Conservation (phyloP, 2,329 filamentous ascomycete genomes). For the Neonectria ditissima region DNA sequence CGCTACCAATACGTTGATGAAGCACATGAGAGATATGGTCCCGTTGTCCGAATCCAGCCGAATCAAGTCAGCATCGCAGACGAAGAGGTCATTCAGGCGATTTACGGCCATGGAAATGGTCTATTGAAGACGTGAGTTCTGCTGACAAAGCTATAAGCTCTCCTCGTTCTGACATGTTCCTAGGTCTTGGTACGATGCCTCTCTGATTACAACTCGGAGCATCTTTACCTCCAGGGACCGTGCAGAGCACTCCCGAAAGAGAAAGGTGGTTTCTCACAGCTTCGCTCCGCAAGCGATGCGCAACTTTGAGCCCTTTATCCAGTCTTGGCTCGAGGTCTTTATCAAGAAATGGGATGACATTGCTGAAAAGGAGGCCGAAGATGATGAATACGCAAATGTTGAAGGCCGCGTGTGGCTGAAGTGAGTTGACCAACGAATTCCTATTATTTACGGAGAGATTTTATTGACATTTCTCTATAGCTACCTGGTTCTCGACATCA, state of each 20-base stretch:
- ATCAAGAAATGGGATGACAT: conserved; percentile 78
- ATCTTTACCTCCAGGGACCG: conserved; percentile 91
- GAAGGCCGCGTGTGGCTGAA: neutral
- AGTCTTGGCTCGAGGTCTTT: conserved; percentile 81
- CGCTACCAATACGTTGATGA: conserved; percentile 74
- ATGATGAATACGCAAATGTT: conserved; percentile 1
- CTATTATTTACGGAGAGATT: neutral
- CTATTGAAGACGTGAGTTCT: conserved; percentile 74
- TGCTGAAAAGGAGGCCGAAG: conserved; percentile 65
- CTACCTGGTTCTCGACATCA: conserved; percentile 54
- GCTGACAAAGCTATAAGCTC: neutral
- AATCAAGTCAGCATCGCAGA: conserved; percentile 87
- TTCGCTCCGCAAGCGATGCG: conserved; percentile 84
- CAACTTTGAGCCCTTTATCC: conserved; percentile 91
- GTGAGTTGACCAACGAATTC: neutral
- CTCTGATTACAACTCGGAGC: conserved; percentile 86
- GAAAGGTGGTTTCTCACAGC: conserved; percentile 88
- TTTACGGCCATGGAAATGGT: conserved; percentile 85
- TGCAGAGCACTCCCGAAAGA: conserved; percentile 85
- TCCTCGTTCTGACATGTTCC: neutral
- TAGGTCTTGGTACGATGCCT: conserved; percentile 81
- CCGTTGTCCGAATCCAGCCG: conserved; percentile 83
- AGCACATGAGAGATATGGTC: conserved; percentile 79
- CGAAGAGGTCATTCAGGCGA: conserved; percentile 75
- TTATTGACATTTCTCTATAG: neutral